Evolutionary conservation across 2,329 filamentous ascomycete genomes (phyloP), one percentile per base, ranked within the genome.

Genomic region (Phyllosticta paracitricarpa): DNA sequence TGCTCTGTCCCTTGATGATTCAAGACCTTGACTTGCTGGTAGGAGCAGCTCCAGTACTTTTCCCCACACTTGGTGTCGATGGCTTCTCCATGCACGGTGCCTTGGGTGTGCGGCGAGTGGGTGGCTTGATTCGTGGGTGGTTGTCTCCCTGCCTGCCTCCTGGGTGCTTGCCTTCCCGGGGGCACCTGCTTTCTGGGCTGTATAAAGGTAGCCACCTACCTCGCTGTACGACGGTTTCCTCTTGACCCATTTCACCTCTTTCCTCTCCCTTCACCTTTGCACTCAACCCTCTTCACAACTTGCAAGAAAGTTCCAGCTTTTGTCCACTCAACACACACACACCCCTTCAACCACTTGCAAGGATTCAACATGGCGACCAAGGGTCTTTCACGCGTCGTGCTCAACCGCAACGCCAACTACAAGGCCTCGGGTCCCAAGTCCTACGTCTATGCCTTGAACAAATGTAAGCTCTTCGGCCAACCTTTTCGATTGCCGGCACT

Each of bases 401-500:
- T 69, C 58, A 63, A 67, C 59, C 62, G 62, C 6, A 72, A 72
- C 57, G 61, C 63, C 2, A 59, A 65, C 19, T 71, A 66, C 62
- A 64, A 70, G 58, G 64, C 64, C 28, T 65, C 54, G 8, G 85
- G 85, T 56, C 77, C 77, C 63, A 88, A 86, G 73, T 85, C 84
- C 33, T 88, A 88, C 67, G 81, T 84, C 65, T 80, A 79, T 65
- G 72, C 82, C 8, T 73, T 88, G 66, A 81, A 81, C 69, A 86
- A 85, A 70, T 88, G 69, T 69, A 61, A 51, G 19, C 25, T 51
- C 28, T 19, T 51, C 22, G 5, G 14, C 17, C 22, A 33, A 6
- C 17, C 30, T 14, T 28, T 22, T 62, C 22, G 35, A n/a, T 2
- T 14, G 6, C 57, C 33, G 6, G 24, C 19, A 26, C 54, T 57